These are phyloP conservation scores for Penicillium pancosmium DNA, from an alignment of 495 filamentous ascomycete species.

Conservation along the genomic window DNA sequence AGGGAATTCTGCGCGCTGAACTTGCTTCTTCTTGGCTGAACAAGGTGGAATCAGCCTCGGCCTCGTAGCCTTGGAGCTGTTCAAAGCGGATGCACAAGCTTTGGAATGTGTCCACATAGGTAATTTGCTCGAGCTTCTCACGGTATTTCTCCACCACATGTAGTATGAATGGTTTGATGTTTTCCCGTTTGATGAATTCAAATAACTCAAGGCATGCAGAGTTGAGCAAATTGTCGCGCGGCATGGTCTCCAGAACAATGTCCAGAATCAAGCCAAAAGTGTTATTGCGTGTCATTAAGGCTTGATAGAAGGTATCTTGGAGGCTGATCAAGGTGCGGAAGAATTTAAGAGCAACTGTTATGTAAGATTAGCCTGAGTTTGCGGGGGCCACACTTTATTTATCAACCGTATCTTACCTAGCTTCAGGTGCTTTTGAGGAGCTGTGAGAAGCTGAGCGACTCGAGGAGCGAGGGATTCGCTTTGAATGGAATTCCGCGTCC, in stretches of 20 bases:
- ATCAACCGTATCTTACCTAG: slow-evolving; percentile 62
- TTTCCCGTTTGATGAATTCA: slow-evolving; percentile 84
- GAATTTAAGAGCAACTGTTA: slow-evolving; percentile 84
- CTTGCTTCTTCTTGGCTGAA: slow-evolving; percentile 53
- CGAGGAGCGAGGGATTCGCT: slow-evolving; percentile 76
- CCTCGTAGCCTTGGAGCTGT: slow-evolving; percentile 70
- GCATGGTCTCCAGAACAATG: slow-evolving; percentile 87
- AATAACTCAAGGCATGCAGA: slow-evolving; percentile 97
- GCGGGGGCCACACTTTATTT: background rate
- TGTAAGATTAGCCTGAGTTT: slow-evolving; percentile 15
- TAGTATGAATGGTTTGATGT: slow-evolving; percentile 76
- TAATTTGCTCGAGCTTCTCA: slow-evolving; percentile 74
- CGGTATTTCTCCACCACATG: slow-evolving; percentile 91
- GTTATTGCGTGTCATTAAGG: slow-evolving; percentile 79
- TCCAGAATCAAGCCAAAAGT: slow-evolving; percentile 88
- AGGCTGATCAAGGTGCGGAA: slow-evolving; percentile 86
- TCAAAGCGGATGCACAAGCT: slow-evolving; percentile 78
- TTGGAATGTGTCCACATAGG: slow-evolving; percentile 85
- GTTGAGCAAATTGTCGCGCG: slow-evolving; percentile 92
- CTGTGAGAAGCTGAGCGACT: slow-evolving; percentile 80
- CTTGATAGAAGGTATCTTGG: slow-evolving; percentile 90
- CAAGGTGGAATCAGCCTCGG: slow-evolving; percentile 58
- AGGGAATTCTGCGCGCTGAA: slow-evolving; percentile 53
- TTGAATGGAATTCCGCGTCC: slow-evolving; percentile 87
- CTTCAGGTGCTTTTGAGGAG: slow-evolving; percentile 91